A percentile compares a stretch with the other conserved stretches of the same genome.
These are phyloP conservation scores for Helotiales sp. DNA, from an alignment of 2,329 filamentous ascomycete species.

Conservation along the genomic window DNA sequence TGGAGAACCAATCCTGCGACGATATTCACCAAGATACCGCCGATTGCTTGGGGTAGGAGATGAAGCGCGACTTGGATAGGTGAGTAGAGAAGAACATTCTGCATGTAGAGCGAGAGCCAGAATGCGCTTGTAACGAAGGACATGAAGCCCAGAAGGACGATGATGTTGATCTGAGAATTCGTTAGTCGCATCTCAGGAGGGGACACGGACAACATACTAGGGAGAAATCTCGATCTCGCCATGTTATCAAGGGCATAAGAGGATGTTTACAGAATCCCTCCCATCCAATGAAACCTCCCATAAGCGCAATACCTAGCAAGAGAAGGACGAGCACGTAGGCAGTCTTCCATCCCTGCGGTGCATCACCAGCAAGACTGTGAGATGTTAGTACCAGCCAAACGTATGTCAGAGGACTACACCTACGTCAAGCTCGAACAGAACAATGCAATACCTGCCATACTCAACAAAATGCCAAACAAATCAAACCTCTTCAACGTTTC, in stretches of 20 bases:
- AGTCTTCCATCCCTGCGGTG: conserved; percentile 57
- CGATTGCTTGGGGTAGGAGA: conserved; percentile 64
- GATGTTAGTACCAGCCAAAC: neutral
- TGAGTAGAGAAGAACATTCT: conserved; percentile 51
- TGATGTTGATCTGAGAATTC: conserved; percentile 48
- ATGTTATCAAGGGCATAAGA: conserved; percentile 55
- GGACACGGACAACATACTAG: conserved; percentile 44
- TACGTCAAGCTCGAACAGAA: conserved; percentile 26
- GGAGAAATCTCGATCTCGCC: conserved; percentile 63
- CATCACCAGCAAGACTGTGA: conserved; percentile 37
- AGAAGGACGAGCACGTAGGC: conserved; percentile 63
- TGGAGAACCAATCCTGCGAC: conserved; percentile 63
- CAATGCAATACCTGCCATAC: conserved; percentile 58
- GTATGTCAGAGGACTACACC: conserved; percentile 53
- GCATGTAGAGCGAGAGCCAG: conserved; percentile 65
- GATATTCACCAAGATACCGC: conserved; percentile 63
- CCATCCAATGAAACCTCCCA: conserved; percentile 63
- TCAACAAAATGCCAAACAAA: conserved; percentile 58
- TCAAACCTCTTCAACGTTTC: conserved; percentile 54
- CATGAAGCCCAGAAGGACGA: conserved; percentile 60
- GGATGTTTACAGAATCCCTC: conserved; percentile 52
- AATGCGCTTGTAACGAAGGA: conserved; percentile 60
- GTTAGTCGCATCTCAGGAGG: neutral
- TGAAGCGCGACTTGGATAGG: conserved; percentile 61
- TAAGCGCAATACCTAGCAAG: conserved; percentile 55